Evolutionary conservation across 108 stramenopile species (phyloP), one percentile per base, ranked within the genome.

Genomic region (Nannochloropsis granulata): DNA sequence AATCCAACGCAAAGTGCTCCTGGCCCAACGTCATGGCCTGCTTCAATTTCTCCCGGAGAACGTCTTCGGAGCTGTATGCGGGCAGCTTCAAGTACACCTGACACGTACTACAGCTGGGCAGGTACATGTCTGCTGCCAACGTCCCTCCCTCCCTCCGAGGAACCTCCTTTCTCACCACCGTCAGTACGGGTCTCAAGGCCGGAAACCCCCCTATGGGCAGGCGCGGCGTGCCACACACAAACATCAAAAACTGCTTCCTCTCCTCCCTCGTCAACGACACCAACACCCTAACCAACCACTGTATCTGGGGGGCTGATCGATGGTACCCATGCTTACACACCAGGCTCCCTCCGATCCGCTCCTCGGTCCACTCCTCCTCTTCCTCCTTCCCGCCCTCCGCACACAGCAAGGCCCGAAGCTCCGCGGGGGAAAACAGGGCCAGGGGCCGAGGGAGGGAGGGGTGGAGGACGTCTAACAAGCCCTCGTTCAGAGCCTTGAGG

Each of bases 1-100:
- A 87, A 81, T 87, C 87, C n/a, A 87, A 84, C 13, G 87, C 87
- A 84, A 87, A 87, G 46, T 87, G 87, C 21, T 87, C 87, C 83
- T 83, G 87, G 1, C 87, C 87, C 25, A 84, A 83, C 23, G 43
- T 84, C 43, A 87, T 87, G 24, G 87, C 87, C 43, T 84, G 84
- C 14, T 45, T 23, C 24, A 87, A 84, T 43, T 87, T 87, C n/a
- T 43, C 78, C 79, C 45, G 78, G 44, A 87, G 87, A 7, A 56
- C 87, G 3, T 43, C 45, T 24, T 80, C 45, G 43, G 83, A 84
- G 8, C 83, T 87, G 83, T 87, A 87, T 14, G 87, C 87, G 9
- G 87, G 87, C 80, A 87, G 84, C 87, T 87, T 87, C 16, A 87
- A 84, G 87, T 87, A 87, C n/a, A 86, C 85, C 87, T 87, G 87